These are phyloP conservation scores for Neovahlkampfia damariscottae DNA, from an alignment of 78 protist genomes.

Conservation along the genomic window DNA sequence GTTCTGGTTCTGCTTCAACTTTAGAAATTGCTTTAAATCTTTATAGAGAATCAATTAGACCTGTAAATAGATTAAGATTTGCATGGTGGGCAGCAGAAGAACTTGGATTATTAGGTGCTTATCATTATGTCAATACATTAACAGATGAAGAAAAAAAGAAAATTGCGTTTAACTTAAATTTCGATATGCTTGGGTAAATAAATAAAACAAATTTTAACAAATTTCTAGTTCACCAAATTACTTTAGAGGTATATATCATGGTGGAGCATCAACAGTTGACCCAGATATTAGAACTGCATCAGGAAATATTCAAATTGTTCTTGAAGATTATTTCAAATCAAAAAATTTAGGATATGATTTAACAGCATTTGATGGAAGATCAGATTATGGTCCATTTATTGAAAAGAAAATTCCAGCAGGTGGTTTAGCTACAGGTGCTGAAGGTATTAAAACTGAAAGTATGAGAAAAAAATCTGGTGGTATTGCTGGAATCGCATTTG, in stretches of 20 bases:
- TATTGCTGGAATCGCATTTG: background rate
- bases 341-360: background rate
- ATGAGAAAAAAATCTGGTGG: background rate
- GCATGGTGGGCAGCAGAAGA: no score
- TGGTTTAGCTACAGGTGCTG: slow-evolving; percentile 4
- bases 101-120: background rate
- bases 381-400: slow-evolving; percentile 8
- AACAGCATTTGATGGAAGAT: background rate
- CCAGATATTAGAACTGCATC: background rate
- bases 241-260: background rate
- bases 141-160: background rate
- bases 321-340: background rate
- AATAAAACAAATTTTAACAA: no score
- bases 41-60: background rate
- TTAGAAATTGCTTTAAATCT: no score
- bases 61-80: no score
- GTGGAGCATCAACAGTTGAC: no score
- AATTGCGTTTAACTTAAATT: background rate
- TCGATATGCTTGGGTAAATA: background rate
- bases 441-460: background rate
- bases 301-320: background rate
- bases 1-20: no score
- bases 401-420: background rate
- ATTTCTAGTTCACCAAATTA: background rate
- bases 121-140: background rate